phyloP scores from a whole-genome alignment of 2,329 filamentous ascomycete genomes.

The Amylocarpus encephaloides region DNA sequence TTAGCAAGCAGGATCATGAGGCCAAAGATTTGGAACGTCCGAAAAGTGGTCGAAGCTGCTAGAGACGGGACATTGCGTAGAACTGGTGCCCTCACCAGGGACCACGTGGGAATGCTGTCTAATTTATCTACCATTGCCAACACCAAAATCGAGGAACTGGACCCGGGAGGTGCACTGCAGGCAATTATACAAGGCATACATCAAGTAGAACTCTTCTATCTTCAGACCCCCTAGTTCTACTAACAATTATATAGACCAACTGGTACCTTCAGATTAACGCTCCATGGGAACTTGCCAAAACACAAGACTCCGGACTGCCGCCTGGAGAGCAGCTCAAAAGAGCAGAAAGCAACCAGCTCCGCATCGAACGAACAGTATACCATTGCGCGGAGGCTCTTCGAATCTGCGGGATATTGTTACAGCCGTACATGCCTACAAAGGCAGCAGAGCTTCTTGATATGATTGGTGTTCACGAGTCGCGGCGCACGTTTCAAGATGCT shows the following conservation, averaged over 20 bases:
- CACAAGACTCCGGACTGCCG: neutral
- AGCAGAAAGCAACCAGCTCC: constrained; percentile 31
- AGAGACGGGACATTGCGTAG: constrained; percentile 14
- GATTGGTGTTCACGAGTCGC: constrained; percentile 60
- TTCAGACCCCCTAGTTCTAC: neutral
- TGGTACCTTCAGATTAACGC: constrained; percentile 55
- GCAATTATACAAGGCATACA: constrained; percentile 56
- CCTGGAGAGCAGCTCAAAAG: neutral
- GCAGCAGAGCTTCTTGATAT: constrained; percentile 66
- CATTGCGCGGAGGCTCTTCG: constrained; percentile 69
- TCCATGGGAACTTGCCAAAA: constrained; percentile 60
- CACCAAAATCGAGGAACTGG: constrained; percentile 54
- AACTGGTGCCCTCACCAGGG: constrained; percentile 14
- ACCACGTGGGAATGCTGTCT: constrained; percentile 37
- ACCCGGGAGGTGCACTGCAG: constrained; percentile 60
- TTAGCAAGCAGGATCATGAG: constrained; percentile 64
- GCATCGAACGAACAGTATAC: constrained; percentile 59
- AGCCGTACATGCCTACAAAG: constrained; percentile 85
- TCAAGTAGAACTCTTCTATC: constrained; percentile 39
- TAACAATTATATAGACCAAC: constrained; percentile 50
- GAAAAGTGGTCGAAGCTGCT: constrained; percentile 38
- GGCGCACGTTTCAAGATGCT: constrained; percentile 59
- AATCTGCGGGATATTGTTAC: constrained; percentile 74
- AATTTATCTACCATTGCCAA: constrained; percentile 38
- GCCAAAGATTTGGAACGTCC: constrained; percentile 62